Evolutionary conservation across 2,329 filamentous ascomycete genomes (phyloP), one percentile per base, ranked within the genome.

Genomic region (Fusarium kyushuense): DNA sequence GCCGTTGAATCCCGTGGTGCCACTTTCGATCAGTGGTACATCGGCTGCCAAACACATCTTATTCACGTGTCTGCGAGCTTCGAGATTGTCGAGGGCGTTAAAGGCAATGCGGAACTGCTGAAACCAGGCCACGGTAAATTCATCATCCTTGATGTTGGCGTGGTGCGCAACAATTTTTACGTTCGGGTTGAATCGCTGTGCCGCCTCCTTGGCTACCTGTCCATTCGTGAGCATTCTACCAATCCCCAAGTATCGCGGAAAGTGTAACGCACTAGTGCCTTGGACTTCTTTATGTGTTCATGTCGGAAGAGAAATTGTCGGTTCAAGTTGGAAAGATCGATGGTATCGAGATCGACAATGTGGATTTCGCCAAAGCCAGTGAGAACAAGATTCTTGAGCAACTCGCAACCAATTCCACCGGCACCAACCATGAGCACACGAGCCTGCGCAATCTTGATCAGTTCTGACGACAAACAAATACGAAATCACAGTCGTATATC

Each of bases 261-360:
- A 67, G 27, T 33, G 40, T 38, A 62, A 81, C 88, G 68, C 84
- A 96, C 94, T 81, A 97, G 81, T 52, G 96, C 94, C 78, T 99
- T 99, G 2, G 95, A 89, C 79, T 97, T 97, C 80, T 97, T 98
- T 80, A 99, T 98, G 76, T 99, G 96, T 78, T 98, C 94, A 74
- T 95, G 91, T 64, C 94, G 89, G 79, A 99, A 99, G 47, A 99
- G 89, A 75, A 99, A 99, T 79, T 99, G 96, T 56, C 96, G 92
- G 75, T 99, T 99, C 51, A 99, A 86, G 77, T 99, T 99, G 81
- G 94, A 97, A 23, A 99, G 86, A 77, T 99, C 96, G 81, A 99
- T 98, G 2, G 96, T 99, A 79, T 99, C 96, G 63, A 99, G 91
- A 79, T 99, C 96, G 72, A 99, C 93, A 45, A 98, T 90, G 79